Conservation (phyloP, 1,139 yeast species). For the Geotrichum citri-aurantii region DNA sequence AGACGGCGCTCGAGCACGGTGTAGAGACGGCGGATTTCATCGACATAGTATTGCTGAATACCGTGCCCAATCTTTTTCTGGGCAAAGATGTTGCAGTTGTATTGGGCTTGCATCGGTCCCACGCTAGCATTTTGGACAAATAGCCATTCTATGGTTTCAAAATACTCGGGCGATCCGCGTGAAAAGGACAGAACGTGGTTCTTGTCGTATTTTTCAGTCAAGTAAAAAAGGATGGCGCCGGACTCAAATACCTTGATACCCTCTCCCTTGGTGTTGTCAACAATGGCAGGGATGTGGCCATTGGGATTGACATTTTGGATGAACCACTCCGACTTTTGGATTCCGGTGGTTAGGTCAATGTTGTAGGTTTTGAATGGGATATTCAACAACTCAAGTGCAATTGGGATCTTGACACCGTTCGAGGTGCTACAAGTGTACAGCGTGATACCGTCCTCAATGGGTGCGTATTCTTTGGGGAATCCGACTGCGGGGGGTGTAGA, state of each 20-base stretch:
- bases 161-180: constrained; percentile 44
- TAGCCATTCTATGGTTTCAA: constrained; percentile 48
- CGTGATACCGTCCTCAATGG: constrained; percentile 27
- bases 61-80: constrained; percentile 41
- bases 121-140: neutral
- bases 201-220: constrained; percentile 53
- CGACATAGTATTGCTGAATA: constrained; percentile 45
- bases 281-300: constrained; percentile 55
- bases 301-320: constrained; percentile 48
- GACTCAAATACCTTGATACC: constrained; percentile 41
- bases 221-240: constrained; percentile 52
- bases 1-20: constrained; percentile 25
- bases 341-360: constrained; percentile 41
- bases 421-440: constrained; percentile 50
- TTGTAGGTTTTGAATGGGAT: constrained; percentile 43
- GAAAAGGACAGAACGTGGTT: constrained; percentile 46
- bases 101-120: neutral
- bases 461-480: constrained; percentile 2
- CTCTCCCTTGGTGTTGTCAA: constrained; percentile 39
- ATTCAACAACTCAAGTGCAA: constrained; percentile 45
- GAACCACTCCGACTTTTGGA: constrained; percentile 50
- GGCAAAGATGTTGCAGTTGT: neutral
- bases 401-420: constrained; percentile 50
- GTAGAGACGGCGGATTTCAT: constrained; percentile 48
- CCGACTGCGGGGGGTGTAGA: constrained; percentile 28